phyloP scores from a whole-genome alignment of 495 filamentous ascomycete species.

The Letharia lupina region DNA sequence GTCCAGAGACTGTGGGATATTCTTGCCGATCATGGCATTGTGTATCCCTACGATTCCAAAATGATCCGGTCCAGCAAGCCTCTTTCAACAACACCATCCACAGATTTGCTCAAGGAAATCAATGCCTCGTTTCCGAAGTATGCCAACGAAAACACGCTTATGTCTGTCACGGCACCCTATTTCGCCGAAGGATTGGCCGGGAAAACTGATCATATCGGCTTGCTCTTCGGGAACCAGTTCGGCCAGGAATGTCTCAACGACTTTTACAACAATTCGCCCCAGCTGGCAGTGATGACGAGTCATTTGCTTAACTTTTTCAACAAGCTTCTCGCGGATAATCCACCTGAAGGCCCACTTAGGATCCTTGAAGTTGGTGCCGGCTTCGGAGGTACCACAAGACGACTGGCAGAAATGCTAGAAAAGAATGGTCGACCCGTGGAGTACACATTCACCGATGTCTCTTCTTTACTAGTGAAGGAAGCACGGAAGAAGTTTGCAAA shows the following conservation, averaged over 20 bases:
- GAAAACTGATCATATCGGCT: constrained; percentile 23
- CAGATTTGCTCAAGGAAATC: constrained; percentile 3
- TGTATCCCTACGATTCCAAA: constrained; percentile 1
- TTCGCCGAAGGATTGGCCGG: constrained; percentile 28
- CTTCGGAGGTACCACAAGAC: constrained; percentile 24
- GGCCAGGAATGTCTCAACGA: constrained; percentile 24
- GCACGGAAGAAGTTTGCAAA: constrained; percentile 23
- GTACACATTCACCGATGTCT: constrained; percentile 37
- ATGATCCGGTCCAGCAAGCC: constrained; percentile 17
- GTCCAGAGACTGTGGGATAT: constrained; percentile 29
- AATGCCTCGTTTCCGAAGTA: constrained; percentile 16
- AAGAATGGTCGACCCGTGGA: constrained; percentile 14
- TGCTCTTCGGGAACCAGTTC: constrained; percentile 26
- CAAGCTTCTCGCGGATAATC: constrained; percentile 12
- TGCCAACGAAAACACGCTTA: constrained; percentile 25
- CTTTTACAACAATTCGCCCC: constrained; percentile 26
- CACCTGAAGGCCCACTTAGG: constrained; percentile 13
- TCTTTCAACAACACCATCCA: constrained; percentile 4
- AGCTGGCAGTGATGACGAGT: constrained; percentile 24
- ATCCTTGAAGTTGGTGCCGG: constrained; percentile 27
- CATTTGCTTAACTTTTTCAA: constrained; percentile 24
- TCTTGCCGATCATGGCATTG: constrained; percentile 25
- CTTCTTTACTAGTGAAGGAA: constrained; percentile 21
- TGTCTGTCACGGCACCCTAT: constrained; percentile 25
- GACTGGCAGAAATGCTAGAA: constrained; percentile 15